Evolutionary conservation across 2,329 filamentous ascomycete species (phyloP).

Genomic region (Aspergillus spinulosporus): DNA sequence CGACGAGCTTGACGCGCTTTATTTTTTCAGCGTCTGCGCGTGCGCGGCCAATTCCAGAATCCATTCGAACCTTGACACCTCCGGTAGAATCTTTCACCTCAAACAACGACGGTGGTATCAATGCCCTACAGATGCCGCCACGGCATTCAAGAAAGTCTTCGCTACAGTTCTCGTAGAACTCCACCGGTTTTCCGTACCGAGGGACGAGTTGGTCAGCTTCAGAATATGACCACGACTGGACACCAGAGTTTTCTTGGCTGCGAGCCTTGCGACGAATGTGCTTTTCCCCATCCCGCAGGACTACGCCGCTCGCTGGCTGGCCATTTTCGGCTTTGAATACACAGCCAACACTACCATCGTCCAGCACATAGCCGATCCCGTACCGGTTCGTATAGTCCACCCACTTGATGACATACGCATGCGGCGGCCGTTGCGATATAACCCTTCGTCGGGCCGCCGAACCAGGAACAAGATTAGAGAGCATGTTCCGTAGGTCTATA

Average conservation of each 20-base stretch:
- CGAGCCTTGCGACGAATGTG: constrained; percentile 50
- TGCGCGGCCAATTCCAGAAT: constrained; percentile 34
- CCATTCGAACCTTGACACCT: constrained; percentile 37
- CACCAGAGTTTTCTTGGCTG: constrained; percentile 35
- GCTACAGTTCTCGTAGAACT: constrained; percentile 51
- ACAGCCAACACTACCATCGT: constrained; percentile 53
- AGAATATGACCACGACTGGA: constrained; percentile 34
- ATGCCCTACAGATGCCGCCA: constrained; percentile 41
- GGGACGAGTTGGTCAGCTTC: constrained; percentile 49
- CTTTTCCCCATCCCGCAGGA: constrained; percentile 48
- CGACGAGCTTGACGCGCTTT: constrained; percentile 50
- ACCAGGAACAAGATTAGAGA: constrained; percentile 37
- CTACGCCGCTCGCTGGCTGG: constrained; percentile 47
- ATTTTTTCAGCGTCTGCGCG: constrained; percentile 49
- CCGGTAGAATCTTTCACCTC: constrained; percentile 34
- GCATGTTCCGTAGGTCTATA: constrained; percentile 40
- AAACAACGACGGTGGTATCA: constrained; percentile 44
- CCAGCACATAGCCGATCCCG: constrained; percentile 54
- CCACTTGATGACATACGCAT: constrained; percentile 54
- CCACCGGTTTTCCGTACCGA: constrained; percentile 42
- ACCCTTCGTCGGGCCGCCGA: constrained; percentile 35
- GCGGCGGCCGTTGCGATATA: constrained; percentile 29
- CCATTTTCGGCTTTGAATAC: constrained; percentile 50
- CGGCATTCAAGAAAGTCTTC: constrained; percentile 33
- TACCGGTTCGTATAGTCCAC: constrained; percentile 55